Conservation (phyloP, 2,329 filamentous ascomycete genomes). For the Hansfordia pulvinata region DNA sequence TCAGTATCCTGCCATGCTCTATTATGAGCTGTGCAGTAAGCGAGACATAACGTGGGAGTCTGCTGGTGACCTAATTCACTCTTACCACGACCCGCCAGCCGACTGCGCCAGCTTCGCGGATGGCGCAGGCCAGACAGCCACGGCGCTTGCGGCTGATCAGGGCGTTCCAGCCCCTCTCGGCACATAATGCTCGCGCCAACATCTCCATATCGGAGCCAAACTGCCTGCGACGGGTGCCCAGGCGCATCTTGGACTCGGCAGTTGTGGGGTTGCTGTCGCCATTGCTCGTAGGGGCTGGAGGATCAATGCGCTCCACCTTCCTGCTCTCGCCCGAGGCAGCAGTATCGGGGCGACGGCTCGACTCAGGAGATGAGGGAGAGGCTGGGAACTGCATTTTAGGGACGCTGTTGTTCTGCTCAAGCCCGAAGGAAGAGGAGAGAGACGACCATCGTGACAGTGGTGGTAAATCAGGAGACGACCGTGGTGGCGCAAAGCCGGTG, state of each 20-base stretch:
- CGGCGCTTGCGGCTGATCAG: constrained; percentile 52
- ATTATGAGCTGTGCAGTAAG: no score
- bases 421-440: constrained; percentile 18
- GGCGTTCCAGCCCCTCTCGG: constrained; percentile 61
- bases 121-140: constrained; percentile 60
- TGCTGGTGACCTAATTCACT: constrained; percentile 26
- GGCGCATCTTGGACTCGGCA: constrained; percentile 39
- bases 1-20: no score
- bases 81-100: constrained; percentile 55
- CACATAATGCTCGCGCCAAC: constrained; percentile 58
- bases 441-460: constrained; percentile 31
- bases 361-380: constrained; percentile 7
- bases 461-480: constrained; percentile 28
- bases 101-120: constrained; percentile 60
- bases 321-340: constrained; percentile 12
- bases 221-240: constrained; percentile 41
- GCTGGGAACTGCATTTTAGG: constrained; percentile 10
- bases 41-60: no score
- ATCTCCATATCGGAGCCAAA: constrained; percentile 56
- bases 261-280: no score
- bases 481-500: constrained; percentile 33
- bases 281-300: constrained; percentile 12
- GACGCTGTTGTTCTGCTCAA: constrained; percentile 10
- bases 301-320: constrained; percentile 14
- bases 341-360: constrained; percentile 12